These are phyloP conservation scores for Penicillium sp. DNA, from an alignment of 2,329 filamentous ascomycete species.

Conservation along the genomic window DNA sequence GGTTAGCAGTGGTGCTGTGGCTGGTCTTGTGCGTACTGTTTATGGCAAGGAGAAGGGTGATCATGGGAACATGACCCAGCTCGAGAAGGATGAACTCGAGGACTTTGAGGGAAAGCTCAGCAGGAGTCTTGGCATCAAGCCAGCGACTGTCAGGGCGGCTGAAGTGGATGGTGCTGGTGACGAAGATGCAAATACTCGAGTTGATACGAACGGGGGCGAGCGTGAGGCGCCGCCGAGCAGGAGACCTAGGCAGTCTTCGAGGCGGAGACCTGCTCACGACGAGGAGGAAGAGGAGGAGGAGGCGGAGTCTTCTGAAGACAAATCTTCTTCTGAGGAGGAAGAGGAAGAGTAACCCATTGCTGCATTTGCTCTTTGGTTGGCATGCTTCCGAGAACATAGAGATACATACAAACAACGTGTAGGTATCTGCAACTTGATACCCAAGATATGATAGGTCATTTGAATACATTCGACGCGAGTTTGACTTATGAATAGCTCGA, in stretches of 20 bases:
- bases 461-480: neutral
- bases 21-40: constrained; percentile 63
- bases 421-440: constrained; percentile 7
- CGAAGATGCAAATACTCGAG: neutral
- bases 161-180: constrained; percentile 4
- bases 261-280: constrained; percentile 7
- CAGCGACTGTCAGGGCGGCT: constrained; percentile 45
- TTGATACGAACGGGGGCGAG: neutral
- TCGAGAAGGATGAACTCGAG: constrained; percentile 15
- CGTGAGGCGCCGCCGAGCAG: neutral
- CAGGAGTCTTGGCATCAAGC: constrained; percentile 52
- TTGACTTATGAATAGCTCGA: neutral
- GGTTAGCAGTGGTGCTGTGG: constrained; percentile 73
- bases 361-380: neutral
- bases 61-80: constrained; percentile 18
- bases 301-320: constrained; percentile 6
- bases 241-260: constrained; percentile 11
- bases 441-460: constrained; percentile 1
- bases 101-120: constrained; percentile 62
- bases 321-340: neutral
- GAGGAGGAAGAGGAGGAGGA: constrained; percentile 9
- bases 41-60: constrained; percentile 43
- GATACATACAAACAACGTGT: constrained; percentile 2
- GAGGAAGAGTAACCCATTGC: constrained; percentile 3
- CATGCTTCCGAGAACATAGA: constrained; percentile 4